Percentiles rank a stretch among this genome's conserved stretches.
Conservation (phyloP, 2,329 filamentous ascomycete genomes). For the Fusarium lyarnte region DNA sequence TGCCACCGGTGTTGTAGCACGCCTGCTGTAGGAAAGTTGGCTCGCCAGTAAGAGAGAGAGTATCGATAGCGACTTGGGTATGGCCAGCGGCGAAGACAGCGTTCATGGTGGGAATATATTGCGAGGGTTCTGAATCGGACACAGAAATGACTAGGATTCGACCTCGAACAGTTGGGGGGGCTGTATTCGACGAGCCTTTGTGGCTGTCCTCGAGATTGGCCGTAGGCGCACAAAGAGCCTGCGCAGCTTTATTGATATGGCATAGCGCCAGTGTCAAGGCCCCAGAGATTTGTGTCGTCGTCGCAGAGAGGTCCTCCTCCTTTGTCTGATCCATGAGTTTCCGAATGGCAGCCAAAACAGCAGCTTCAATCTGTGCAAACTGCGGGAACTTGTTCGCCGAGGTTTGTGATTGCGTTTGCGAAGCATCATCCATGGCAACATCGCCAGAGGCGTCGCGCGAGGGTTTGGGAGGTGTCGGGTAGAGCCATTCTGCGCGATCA, state of each 20-base stretch:
- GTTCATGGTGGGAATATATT: constrained; percentile 99
- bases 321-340: constrained; percentile 77
- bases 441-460: constrained; percentile 57
- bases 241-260: constrained; percentile 86
- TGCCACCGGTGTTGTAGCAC: constrained; percentile 68
- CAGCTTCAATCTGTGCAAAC: constrained; percentile 86
- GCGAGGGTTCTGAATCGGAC: constrained; percentile 82
- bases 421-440: constrained; percentile 64
- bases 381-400: constrained; percentile 92
- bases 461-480: constrained; percentile 65
- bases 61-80: constrained; percentile 88
- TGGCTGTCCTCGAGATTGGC: constrained; percentile 51
- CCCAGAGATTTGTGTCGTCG: constrained; percentile 88
- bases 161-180: constrained; percentile 49
- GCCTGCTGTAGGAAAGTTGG: constrained; percentile 96
- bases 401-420: constrained; percentile 44
- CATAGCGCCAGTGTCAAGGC: constrained; percentile 89
- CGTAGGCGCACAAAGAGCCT: constrained; percentile 69
- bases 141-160: constrained; percentile 92
- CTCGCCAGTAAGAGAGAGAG: constrained; percentile 83
- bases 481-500: constrained; percentile 88
- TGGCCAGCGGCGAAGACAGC: constrained; percentile 94
- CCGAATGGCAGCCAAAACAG: constrained; percentile 78
- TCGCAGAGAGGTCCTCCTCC: constrained; percentile 70
- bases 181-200: constrained; percentile 45